Conservation (phyloP, 495 filamentous ascomycete species). For the Tuber borchii region DNA sequence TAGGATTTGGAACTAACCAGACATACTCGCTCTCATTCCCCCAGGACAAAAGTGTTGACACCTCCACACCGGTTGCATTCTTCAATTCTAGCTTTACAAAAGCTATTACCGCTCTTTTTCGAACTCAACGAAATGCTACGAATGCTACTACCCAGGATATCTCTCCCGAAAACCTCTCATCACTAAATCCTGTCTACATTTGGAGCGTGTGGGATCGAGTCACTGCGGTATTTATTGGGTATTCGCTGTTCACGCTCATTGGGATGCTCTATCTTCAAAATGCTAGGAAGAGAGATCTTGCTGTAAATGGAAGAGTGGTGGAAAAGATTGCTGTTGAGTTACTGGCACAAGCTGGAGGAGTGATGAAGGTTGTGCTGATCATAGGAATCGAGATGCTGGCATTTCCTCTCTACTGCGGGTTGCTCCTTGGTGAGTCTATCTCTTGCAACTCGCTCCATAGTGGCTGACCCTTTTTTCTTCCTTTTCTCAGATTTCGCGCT, state of each 20-base stretch:
- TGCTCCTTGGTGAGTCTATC: constrained; percentile 54
- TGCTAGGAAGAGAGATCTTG: constrained; percentile 58
- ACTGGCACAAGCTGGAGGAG: constrained; percentile 85
- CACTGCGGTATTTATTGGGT: constrained; percentile 69
- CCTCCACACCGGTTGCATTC: constrained; percentile 34
- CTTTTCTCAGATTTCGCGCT: constrained; percentile 61
- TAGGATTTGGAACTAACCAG: constrained; percentile 28
- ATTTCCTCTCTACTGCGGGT: constrained; percentile 91
- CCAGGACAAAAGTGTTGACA: constrained; percentile 22
- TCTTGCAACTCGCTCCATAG: background rate
- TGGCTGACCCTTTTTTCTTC: constrained; percentile 10
- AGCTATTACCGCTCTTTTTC: constrained; percentile 21
- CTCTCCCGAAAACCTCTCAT: background rate
- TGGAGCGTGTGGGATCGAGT: constrained; percentile 41
- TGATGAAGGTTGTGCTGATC: constrained; percentile 96
- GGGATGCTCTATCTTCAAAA: constrained; percentile 72
- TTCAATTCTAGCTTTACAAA: constrained; percentile 30
- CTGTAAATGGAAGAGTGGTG: constrained; percentile 60
- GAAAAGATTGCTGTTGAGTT: constrained; percentile 75
- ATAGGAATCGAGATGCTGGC: constrained; percentile 99
- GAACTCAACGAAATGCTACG: constrained; percentile 15
- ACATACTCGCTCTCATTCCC: constrained; percentile 22
- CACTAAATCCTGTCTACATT: constrained; percentile 25
- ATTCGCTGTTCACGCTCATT: constrained; percentile 62
- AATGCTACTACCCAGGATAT: constrained; percentile 13